Evolutionary conservation across 2,329 filamentous ascomycete species (phyloP).

Genomic region (Chalaropsis thielavioides): DNA sequence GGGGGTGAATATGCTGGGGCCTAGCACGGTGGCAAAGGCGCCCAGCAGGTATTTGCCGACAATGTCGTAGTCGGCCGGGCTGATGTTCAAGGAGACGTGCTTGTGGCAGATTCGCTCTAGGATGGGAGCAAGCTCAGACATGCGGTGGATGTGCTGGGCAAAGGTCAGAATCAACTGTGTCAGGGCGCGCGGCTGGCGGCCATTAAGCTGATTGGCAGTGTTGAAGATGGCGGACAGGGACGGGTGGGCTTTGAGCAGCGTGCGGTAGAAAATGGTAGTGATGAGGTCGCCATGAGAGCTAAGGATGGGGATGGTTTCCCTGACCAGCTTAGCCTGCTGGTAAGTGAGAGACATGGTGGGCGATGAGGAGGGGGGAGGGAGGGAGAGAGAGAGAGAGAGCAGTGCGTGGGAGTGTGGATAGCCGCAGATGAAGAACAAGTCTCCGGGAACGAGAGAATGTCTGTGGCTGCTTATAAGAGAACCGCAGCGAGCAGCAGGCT

Average conservation of each 20-base stretch:
- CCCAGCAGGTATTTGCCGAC: constrained; percentile 54
- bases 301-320: constrained; percentile 60
- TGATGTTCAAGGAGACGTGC: constrained; percentile 56
- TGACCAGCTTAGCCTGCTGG: constrained; percentile 56
- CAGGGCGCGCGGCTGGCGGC: constrained; percentile 54
- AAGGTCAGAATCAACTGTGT: constrained; percentile 58
- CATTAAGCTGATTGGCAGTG: constrained; percentile 50
- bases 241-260: constrained; percentile 50
- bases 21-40: constrained; percentile 53
- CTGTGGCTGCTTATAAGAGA: too few relatives aligned
- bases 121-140: constrained; percentile 40
- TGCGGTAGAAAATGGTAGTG: constrained; percentile 58
- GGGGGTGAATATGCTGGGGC: constrained; percentile 45
- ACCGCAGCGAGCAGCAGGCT: too few relatives aligned
- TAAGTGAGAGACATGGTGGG: constrained; percentile 39
- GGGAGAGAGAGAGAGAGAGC: background rate
- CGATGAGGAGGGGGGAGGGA: background rate
- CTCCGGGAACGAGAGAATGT: background rate
- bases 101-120: constrained; percentile 62
- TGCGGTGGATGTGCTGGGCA: constrained; percentile 56
- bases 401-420: background rate
- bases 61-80: constrained; percentile 53
- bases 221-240: constrained; percentile 58
- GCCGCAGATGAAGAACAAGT: background rate
- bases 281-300: constrained; percentile 53